Conservation (phyloP, 305 asterid species). For the Solanum hybrid region DNA sequence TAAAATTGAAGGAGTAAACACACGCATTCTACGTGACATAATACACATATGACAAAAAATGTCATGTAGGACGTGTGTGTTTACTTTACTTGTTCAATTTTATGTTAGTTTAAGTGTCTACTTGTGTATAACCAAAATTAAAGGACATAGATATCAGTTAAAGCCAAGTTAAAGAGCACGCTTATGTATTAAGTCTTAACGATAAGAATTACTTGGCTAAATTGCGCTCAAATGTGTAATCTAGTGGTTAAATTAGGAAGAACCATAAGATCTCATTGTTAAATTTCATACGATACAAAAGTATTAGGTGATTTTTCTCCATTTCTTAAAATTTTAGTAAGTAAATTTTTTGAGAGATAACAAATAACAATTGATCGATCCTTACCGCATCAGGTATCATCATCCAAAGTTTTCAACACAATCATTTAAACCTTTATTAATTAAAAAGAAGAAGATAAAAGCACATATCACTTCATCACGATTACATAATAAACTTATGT, state of each 20-base stretch:
- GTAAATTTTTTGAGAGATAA: neutral
- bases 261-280: neutral
- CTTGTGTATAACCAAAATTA: rapidly evolving
- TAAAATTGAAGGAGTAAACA: too few species aligned
- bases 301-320: neutral
- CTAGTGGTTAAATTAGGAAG: rapidly evolving
- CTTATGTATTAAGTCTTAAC: too few species aligned
- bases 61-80: rapidly evolving
- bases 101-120: too few species aligned
- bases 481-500: neutral
- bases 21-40: rapidly evolving
- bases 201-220: neutral
- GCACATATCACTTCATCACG: neutral
- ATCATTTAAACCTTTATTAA: neutral
- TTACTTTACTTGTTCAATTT: neutral
- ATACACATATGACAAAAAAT: neutral
- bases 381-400: neutral
- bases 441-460: neutral
- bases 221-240: neutral
- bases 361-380: too few species aligned
- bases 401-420: neutral
- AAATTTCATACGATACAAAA: neutral
- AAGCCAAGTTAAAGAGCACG: too few species aligned
- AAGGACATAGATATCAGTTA: rapidly evolving
- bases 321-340: neutral